phyloP scores from a whole-genome alignment of 495 filamentous ascomycete species.

The Elasticomyces elasticus region DNA sequence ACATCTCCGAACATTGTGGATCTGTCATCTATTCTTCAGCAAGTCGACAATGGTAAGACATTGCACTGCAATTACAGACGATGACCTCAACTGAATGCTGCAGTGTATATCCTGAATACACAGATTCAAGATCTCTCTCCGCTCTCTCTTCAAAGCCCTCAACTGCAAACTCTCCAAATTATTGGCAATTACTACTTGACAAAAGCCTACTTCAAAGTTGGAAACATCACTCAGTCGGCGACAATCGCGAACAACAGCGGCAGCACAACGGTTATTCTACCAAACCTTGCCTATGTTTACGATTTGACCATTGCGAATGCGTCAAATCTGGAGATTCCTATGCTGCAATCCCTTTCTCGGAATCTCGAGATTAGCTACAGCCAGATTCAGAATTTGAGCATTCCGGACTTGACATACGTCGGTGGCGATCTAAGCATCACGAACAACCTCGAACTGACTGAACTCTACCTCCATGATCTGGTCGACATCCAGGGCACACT shows the following conservation, averaged over 20 bases:
- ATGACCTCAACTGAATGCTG: no score
- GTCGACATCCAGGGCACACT: not conserved
- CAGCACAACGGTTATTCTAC: not conserved
- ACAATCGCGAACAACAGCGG: not conserved
- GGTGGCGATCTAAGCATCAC: not conserved
- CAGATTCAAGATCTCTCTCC: no score
- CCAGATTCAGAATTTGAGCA: not conserved
- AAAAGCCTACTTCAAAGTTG: not conserved
- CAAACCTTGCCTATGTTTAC: not conserved
- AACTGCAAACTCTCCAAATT: not conserved
- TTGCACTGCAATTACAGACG: no score
- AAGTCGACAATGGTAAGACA: no score
- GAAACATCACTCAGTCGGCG: not conserved
- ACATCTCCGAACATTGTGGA: no score
- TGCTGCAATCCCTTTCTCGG: not conserved
- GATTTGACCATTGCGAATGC: not conserved
- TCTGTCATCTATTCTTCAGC: no score
- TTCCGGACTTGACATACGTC: not conserved
- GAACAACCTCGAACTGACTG: not conserved
- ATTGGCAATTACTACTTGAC: not conserved
- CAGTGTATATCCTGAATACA: no score
- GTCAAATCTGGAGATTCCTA: not conserved
- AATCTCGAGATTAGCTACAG: not conserved
- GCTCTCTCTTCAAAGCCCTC: not conserved
- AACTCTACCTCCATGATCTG: not conserved